Evolutionary conservation across 2,329 filamentous ascomycete species (phyloP).

Genomic region (Trichoderma aggressivum): DNA sequence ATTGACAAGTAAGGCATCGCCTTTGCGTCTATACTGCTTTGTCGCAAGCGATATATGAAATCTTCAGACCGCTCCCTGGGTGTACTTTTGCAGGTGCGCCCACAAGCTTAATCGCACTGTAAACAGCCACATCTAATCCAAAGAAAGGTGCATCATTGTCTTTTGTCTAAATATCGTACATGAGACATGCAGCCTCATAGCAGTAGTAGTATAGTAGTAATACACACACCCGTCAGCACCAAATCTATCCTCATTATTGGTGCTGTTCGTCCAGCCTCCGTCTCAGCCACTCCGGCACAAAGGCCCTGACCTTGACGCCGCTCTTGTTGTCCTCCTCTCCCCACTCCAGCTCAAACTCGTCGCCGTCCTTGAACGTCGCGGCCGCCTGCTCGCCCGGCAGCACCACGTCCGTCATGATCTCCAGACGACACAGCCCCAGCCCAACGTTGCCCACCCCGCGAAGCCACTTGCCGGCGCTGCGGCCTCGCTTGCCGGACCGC

Average conservation of each 20-base stretch:
- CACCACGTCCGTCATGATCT: constrained; percentile 81
- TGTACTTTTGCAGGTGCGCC: background rate
- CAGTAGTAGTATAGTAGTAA: background rate
- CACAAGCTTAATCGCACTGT: background rate
- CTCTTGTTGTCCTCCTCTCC: constrained; percentile 39
- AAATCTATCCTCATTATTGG: constrained; percentile 18
- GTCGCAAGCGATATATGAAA: background rate
- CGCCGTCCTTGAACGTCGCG: constrained; percentile 57
- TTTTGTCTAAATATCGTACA: background rate
- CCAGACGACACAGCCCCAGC: constrained; percentile 79
- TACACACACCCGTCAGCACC: background rate
- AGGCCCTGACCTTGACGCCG: constrained; percentile 64
- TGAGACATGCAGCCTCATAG: background rate
- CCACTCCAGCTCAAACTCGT: constrained; percentile 60
- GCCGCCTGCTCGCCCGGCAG: constrained; percentile 66
- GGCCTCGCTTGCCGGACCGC: constrained; percentile 54
- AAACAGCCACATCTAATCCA: too few relatives aligned
- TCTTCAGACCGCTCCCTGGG: background rate
- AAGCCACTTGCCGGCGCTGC: constrained; percentile 79
- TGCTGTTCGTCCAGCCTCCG: constrained; percentile 35
- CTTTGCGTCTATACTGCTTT: background rate
- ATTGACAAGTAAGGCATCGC: background rate
- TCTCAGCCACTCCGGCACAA: constrained; percentile 76
- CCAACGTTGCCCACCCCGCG: constrained; percentile 79
- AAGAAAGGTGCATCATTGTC: background rate